Base-by-base conservation (phyloP, 441 rosid genomes). In the Iberis amara region DNA sequence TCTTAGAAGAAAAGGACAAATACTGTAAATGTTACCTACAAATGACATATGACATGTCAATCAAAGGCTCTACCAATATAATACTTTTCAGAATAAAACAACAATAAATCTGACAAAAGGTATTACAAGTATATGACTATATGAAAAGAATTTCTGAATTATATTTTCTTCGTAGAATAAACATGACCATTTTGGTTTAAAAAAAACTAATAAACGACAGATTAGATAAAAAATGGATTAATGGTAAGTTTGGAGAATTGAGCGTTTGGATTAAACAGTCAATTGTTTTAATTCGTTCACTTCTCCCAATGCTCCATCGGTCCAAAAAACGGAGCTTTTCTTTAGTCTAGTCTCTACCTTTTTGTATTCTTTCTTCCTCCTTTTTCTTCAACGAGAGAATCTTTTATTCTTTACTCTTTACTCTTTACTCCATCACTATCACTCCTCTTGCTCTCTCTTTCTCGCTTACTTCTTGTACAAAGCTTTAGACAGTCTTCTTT, bases 361-460 rank as follows among this genome's bases (percentile, higher is more conserved):
- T 62, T 57, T 66, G 13, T 53, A 10, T 13, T 57, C 64, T 57
- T 54, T 50, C 53, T 47, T 46, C 31, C 52, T 39, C 18, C 42
- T 58, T 59, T 52, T 59, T 50, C 55, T 31, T 61, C 62, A 10
- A 12, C 32, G 52, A 60, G 57, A 47, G 71, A 28, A 66, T 66
- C 71, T 66, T 65, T 43, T 55, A 6, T 52, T 65, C 75, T 56
- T 62, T 76, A 55, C 59, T 51, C 44, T 55, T 36, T 21, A 33
- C 61, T 41, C 47, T 46, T 45, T 31, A 40, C 64, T 52, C 61
- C 55, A 46, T 36, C 72, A 53, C 69, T 50, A 8, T 49, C 70
- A 47, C 68, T 60, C 54, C 12, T 39, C 69, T 44, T 68, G 15
- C 64, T 39, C 59, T 40, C 61, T 38, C 36, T 30, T 56, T 39